Percentiles rank a stretch among this genome's conserved stretches.
phyloP scores from a whole-genome alignment of 2,329 filamentous ascomycete species.

The Paraphoma chrysanthemicola region DNA sequence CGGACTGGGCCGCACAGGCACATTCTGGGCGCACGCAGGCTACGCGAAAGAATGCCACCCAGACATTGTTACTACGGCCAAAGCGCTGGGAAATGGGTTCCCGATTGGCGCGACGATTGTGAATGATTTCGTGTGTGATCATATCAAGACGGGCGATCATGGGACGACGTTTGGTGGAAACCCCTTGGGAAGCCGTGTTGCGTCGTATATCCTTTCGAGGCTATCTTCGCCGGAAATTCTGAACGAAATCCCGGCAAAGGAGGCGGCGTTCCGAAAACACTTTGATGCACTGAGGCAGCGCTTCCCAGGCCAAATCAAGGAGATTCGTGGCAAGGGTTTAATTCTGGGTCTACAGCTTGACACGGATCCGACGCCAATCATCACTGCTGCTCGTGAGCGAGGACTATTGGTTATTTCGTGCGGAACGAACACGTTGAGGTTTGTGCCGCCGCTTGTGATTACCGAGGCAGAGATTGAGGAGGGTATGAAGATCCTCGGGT shows the following conservation, averaged over 20 bases:
- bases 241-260: conserved; percentile 72
- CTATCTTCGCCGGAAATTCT: conserved; percentile 76
- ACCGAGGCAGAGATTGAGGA: conserved; percentile 80
- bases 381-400: conserved; percentile 85
- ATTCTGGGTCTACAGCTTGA: conserved; percentile 87
- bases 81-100: conserved; percentile 95
- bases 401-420: conserved; percentile 91
- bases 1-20: conserved; percentile 84
- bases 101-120: conserved; percentile 86
- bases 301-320: conserved; percentile 75
- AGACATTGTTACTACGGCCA: conserved; percentile 91
- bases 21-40: conserved; percentile 84
- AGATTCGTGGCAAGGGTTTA: conserved; percentile 82
- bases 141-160: conserved; percentile 80
- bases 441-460: conserved; percentile 87
- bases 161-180: conserved; percentile 95
- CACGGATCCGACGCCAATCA: conserved; percentile 73
- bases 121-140: conserved; percentile 70
- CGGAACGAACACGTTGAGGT: conserved; percentile 88
- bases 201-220: conserved; percentile 82
- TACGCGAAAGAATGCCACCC: conserved; percentile 84
- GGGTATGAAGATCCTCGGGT: conserved; percentile 77
- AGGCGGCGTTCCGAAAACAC: conserved; percentile 63
- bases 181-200: conserved; percentile 82
- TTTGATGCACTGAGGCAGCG: conserved; percentile 64